phyloP scores from a whole-genome alignment of 306 rosid genomes.

The Acacia crassicarpa region DNA sequence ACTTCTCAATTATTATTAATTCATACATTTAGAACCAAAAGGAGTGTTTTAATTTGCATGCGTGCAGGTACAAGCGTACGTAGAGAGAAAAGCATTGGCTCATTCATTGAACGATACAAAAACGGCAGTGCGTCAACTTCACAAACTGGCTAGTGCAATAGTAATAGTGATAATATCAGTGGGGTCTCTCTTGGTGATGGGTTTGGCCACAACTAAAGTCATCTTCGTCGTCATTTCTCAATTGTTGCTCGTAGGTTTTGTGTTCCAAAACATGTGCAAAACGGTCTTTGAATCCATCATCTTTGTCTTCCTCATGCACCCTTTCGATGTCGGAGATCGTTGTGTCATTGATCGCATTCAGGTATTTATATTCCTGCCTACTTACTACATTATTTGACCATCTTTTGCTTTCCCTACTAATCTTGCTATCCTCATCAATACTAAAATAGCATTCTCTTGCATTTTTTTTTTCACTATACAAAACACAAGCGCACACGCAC shows the following conservation, averaged over 20 bases:
- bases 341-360: slow-evolving; percentile 17
- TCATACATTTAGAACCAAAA: too few species aligned
- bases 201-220: slow-evolving; percentile 23
- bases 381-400: too few species aligned
- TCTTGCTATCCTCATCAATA: too few species aligned
- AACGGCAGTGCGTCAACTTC: slow-evolving; percentile 29
- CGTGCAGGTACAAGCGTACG: slow-evolving; percentile 16
- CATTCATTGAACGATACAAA: slow-evolving; percentile 29
- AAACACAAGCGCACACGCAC: too few species aligned
- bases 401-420: too few species aligned
- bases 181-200: slow-evolving; percentile 25
- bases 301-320: slow-evolving; percentile 31
- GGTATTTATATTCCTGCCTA: neutral
- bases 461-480: too few species aligned
- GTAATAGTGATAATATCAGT: slow-evolving; percentile 16
- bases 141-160: slow-evolving; percentile 19
- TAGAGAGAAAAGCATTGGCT: slow-evolving; percentile 26
- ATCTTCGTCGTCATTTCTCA: slow-evolving; percentile 21
- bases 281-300: slow-evolving; percentile 28
- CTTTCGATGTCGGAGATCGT: slow-evolving; percentile 28
- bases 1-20: too few species aligned
- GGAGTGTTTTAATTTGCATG: neutral
- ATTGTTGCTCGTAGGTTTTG: slow-evolving; percentile 16
- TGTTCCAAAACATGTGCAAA: slow-evolving; percentile 26
- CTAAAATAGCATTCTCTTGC: too few species aligned